These are phyloP conservation scores for Vanrija sp. DNA, from an alignment of 1,284 basidiomycete genomes.

Conservation along the genomic window DNA sequence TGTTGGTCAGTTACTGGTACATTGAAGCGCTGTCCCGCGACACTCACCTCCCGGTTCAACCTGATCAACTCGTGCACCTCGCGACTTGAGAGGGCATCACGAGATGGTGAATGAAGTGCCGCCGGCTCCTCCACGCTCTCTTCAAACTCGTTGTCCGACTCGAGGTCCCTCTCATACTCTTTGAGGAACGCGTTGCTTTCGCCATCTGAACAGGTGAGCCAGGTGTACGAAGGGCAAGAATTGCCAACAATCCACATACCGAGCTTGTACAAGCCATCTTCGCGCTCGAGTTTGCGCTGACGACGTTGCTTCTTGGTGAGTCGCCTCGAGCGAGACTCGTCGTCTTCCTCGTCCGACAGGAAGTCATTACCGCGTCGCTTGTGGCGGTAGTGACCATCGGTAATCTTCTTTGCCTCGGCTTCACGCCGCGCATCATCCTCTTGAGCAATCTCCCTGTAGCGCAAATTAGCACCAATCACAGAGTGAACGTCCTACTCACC, in stretches of 20 bases:
- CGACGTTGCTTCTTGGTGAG: slow-evolving; percentile 27
- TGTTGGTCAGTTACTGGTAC: too few relatives aligned
- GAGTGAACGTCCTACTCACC: slow-evolving; percentile 21
- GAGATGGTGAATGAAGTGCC: too few relatives aligned
- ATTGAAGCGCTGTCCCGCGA: neutral
- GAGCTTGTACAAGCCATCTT: slow-evolving; percentile 32
- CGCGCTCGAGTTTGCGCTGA: slow-evolving; percentile 23
- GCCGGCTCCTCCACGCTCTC: neutral
- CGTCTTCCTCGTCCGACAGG: slow-evolving; percentile 30
- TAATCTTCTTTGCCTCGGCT: slow-evolving; percentile 36
- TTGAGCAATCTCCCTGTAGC: slow-evolving; percentile 26
- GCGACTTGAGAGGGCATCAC: too few relatives aligned
- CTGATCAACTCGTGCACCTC: neutral
- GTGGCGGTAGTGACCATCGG: slow-evolving; percentile 29
- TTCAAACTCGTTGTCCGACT: slow-evolving; percentile 36
- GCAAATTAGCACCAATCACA: neutral
- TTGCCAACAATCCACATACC: slow-evolving; percentile 12
- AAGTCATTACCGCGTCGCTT: slow-evolving; percentile 35
- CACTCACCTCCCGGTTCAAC: neutral
- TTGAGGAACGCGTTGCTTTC: slow-evolving; percentile 31
- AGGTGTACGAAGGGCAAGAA: neutral
- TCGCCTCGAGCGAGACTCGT: slow-evolving; percentile 14
- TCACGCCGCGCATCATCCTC: slow-evolving; percentile 37
- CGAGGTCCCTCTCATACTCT: slow-evolving; percentile 28
- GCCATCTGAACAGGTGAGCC: slow-evolving; percentile 13